Conservation (phyloP, 176 grass and related monocot genomes). For the Oryza glumipatula region DNA sequence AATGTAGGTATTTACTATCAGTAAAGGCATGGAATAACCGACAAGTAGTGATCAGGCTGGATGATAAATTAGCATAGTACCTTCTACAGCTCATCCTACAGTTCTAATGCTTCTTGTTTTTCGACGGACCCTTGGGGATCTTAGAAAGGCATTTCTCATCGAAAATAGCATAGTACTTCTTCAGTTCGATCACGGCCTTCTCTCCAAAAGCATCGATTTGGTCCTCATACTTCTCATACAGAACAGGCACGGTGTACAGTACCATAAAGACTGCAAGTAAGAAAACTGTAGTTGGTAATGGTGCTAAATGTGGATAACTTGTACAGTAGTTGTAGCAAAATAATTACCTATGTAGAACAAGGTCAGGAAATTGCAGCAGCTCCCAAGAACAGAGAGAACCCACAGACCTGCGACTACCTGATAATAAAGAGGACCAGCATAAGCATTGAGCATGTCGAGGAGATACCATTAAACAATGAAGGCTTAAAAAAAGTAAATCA, state of each 20-base stretch:
- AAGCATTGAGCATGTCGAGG: background rate
- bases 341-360: slow-evolving; percentile 77
- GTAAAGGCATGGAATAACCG: slow-evolving; percentile 34
- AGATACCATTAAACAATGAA: background rate
- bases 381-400: slow-evolving; percentile 76
- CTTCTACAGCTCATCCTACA: background rate
- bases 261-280: slow-evolving; percentile 75
- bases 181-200: slow-evolving; percentile 68
- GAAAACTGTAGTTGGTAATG: background rate
- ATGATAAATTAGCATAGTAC: slow-evolving; percentile 12
- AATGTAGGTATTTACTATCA: slow-evolving; percentile 38
- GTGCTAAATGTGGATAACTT: background rate
- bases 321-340: background rate
- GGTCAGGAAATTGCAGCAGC: slow-evolving; percentile 89
- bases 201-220: slow-evolving; percentile 80
- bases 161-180: slow-evolving; percentile 75
- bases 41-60: slow-evolving; percentile 34
- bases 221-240: slow-evolving; percentile 94
- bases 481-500: background rate
- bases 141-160: slow-evolving; percentile 88
- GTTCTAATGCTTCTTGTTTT: slow-evolving; percentile 75
- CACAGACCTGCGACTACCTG: slow-evolving; percentile 79
- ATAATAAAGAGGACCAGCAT: slow-evolving; percentile 26
- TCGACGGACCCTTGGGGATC: slow-evolving; percentile 70
- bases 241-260: slow-evolving; percentile 76